A percentile compares a stretch with the other conserved stretches of the same genome.
Evolutionary conservation across 495 filamentous ascomycete genomes (phyloP).

Genomic region (Ascobolus immersus): DNA sequence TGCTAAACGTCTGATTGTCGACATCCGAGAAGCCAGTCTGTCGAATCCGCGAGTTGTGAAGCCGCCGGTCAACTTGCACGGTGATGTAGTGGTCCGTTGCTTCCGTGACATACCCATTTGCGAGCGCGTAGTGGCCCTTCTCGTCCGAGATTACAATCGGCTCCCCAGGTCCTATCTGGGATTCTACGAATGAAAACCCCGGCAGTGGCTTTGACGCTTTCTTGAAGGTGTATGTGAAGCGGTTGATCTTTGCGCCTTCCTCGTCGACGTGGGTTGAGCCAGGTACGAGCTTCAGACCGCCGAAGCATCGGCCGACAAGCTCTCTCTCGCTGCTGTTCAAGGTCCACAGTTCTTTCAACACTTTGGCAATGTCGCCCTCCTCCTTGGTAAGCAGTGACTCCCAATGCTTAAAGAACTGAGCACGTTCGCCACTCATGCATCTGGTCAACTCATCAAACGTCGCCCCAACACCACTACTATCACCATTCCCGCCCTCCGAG

Average conservation of each 20-base stretch:
- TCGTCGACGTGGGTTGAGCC: conserved; percentile 41
- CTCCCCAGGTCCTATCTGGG: conserved; percentile 69
- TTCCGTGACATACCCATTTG: conserved; percentile 65
- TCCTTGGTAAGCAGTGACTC: conserved; percentile 80
- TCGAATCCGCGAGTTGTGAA: conserved; percentile 63
- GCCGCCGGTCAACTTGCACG: conserved; percentile 63
- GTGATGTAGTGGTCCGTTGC: conserved; percentile 47
- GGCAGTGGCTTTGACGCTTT: conserved; percentile 30
- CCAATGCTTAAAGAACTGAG: conserved; percentile 79
- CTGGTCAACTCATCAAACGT: conserved; percentile 51
- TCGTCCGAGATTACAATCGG: conserved; percentile 94
- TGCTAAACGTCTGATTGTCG: conserved; percentile 59
- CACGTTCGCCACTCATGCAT: conserved; percentile 45
- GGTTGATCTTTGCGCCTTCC: conserved; percentile 57
- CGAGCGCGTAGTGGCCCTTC: conserved; percentile 75
- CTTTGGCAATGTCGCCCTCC: conserved; percentile 60
- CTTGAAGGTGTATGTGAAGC: conserved; percentile 57
- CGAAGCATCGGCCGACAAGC: conserved; percentile 53
- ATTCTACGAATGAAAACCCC: conserved; percentile 62
- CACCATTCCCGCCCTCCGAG: conserved; percentile 51
- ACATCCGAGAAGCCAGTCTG: conserved; percentile 45
- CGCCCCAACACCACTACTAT: conserved; percentile 47
- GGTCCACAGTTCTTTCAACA: conserved; percentile 79
- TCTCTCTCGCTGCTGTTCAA: conserved; percentile 77
- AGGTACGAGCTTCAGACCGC: conserved; percentile 50